Evolutionary conservation across 164 flowering plant genomes (phyloP).

Genomic region (Vitis cinerea): DNA sequence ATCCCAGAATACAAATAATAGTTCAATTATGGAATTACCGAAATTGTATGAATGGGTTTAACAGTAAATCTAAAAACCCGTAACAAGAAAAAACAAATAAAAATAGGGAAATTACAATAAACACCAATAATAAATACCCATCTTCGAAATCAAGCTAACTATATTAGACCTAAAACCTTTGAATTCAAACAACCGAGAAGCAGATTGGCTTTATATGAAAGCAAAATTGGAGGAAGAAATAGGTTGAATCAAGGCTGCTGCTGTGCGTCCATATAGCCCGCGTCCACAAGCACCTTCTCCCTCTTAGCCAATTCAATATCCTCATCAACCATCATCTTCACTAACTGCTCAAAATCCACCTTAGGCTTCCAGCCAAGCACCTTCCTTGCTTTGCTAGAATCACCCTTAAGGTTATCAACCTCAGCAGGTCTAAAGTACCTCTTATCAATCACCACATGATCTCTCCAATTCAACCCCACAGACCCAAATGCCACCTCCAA

Average conservation of each 20-base stretch:
- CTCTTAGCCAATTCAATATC: slow-evolving; percentile 89
- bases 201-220: no score
- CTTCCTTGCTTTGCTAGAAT: slow-evolving; percentile 73
- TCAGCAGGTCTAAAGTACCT: slow-evolving; percentile 92
- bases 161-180: slow-evolving; percentile 1
- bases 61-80: neutral
- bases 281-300: slow-evolving; percentile 97
- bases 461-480: slow-evolving; percentile 90
- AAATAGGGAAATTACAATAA: neutral
- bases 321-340: slow-evolving; percentile 98
- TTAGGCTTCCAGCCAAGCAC: slow-evolving; percentile 90
- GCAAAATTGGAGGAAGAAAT: no score
- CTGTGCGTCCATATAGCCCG: slow-evolving; percentile 93
- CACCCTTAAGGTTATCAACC: slow-evolving; percentile 92
- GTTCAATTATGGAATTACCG: neutral
- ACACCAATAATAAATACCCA: neutral
- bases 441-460: slow-evolving; percentile 90
- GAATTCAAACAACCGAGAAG: neutral
- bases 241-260: slow-evolving; percentile 67
- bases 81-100: neutral
- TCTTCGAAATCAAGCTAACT: neutral
- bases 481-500: slow-evolving; percentile 84
- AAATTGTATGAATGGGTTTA: slow-evolving; percentile 10
- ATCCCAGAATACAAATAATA: no score
- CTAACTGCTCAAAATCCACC: slow-evolving; percentile 88